Conservation (phyloP, 179 eudicot species). For the Gypsophila paniculata region DNA sequence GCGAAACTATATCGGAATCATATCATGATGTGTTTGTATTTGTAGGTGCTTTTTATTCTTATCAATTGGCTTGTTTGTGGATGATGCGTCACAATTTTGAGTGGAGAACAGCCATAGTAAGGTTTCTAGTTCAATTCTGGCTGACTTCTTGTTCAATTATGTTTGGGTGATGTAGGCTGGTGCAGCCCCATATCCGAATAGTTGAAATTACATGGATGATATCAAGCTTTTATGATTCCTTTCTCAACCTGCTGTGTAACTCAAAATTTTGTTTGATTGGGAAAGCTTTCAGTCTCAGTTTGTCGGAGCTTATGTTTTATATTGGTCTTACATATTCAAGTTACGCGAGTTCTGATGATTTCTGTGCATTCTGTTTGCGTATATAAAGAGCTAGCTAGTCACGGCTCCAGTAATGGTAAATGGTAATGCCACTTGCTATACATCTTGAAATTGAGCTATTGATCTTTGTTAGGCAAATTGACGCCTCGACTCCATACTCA, state of each 20-base stretch:
- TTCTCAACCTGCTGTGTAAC: neutral
- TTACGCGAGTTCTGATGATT: neutral
- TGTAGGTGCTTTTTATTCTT: slow-evolving; percentile 6
- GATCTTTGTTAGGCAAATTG: neutral
- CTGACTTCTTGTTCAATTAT: neutral
- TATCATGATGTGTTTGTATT: slow-evolving; percentile 13
- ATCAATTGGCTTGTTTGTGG: slow-evolving; percentile 11
- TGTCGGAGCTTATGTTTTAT: neutral
- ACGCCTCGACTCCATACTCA: neutral
- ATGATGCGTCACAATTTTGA: slow-evolving; percentile 5
- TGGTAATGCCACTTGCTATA: neutral
- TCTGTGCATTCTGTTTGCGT: neutral
- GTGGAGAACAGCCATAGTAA: slow-evolving; percentile 15
- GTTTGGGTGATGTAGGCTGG: neutral
- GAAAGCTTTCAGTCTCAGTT: neutral
- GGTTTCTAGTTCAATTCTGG: neutral
- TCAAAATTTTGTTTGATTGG: neutral
- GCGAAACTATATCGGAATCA: neutral
- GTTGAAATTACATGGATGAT: neutral
- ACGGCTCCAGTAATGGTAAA: neutral
- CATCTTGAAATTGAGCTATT: neutral
- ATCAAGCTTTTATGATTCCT: neutral
- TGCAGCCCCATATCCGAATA: neutral
- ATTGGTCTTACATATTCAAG: neutral
- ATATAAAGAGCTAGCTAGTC: neutral